These are phyloP conservation scores for Talaromyces trachyspermus DNA, from an alignment of 495 filamentous ascomycete genomes.

Conservation along the genomic window DNA sequence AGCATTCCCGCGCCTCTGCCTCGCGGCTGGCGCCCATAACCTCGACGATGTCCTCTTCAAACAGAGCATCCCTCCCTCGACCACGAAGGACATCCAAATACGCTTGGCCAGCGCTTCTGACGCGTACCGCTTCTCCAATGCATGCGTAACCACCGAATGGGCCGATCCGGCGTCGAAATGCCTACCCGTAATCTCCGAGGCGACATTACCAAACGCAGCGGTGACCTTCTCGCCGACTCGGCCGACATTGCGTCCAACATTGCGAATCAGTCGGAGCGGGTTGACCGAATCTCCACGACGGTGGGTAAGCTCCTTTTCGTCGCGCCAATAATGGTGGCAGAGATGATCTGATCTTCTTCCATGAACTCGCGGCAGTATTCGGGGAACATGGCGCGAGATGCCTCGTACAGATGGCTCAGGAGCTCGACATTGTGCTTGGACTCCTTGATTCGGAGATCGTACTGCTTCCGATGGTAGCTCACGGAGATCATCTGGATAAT, in stretches of 20 bases:
- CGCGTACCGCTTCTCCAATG: conserved; percentile 71
- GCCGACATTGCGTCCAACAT: conserved; percentile 57
- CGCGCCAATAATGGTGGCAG: conserved; percentile 56
- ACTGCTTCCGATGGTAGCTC: conserved; percentile 90
- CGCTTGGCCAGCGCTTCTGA: conserved; percentile 84
- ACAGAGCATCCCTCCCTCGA: conserved; percentile 78
- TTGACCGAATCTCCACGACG: conserved; percentile 53
- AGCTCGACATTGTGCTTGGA: conserved; percentile 80
- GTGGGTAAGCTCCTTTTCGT: conserved; percentile 36
- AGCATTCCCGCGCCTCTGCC: conserved; percentile 74
- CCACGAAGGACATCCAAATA: conserved; percentile 97
- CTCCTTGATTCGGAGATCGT: conserved; percentile 76
- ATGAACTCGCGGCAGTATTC: conserved; percentile 84
- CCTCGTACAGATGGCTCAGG: conserved; percentile 79
- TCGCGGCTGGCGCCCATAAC: conserved; percentile 70
- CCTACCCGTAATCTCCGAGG: conserved; percentile 89
- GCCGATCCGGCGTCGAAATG: conserved; percentile 85
- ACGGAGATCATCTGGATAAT: conserved; percentile 90
- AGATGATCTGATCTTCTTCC: conserved; percentile 87
- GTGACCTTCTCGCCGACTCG: conserved; percentile 86
- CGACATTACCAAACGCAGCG: conserved; percentile 86
- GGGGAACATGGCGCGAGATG: conserved; percentile 79
- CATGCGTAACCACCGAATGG: conserved; percentile 81
- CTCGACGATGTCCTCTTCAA: conserved; percentile 72
- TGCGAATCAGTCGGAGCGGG: conserved; percentile 68